Conservation (phyloP, 208 protist species). For the Angomonas deanei region DNA sequence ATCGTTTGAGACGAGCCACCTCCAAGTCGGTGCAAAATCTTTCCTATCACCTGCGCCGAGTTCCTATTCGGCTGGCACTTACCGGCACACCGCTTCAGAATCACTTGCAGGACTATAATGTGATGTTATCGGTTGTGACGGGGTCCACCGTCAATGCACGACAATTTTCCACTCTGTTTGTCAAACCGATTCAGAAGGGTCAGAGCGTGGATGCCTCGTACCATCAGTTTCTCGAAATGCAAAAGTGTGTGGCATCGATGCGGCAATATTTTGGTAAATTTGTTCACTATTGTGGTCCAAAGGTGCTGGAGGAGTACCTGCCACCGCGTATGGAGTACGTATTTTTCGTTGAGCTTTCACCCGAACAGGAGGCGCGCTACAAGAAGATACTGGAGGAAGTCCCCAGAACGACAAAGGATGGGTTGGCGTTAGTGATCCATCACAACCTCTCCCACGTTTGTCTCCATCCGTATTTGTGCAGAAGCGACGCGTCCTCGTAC, state of each 20-base stretch:
- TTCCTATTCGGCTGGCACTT: conserved; percentile 78
- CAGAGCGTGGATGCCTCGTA: conserved; percentile 66
- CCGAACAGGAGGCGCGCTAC: conserved; percentile 68
- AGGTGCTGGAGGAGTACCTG: conserved; percentile 61
- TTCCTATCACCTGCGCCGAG: conserved; percentile 28
- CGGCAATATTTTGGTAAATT: conserved; percentile 55
- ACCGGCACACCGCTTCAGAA: conserved; percentile 90
- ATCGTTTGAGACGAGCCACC: conserved; percentile 47
- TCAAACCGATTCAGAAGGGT: conserved; percentile 51
- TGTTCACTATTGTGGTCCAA: conserved; percentile 70
- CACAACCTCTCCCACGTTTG: conserved; percentile 72
- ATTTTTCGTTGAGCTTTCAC: conserved; percentile 59
- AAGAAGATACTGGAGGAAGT: conserved; percentile 27
- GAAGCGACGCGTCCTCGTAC: too few species aligned
- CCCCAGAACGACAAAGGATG: not conserved
- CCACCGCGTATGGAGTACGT: conserved; percentile 62
- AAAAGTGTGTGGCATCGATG: conserved; percentile 62
- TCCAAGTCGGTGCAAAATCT: conserved; percentile 50
- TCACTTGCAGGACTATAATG: conserved; percentile 86
- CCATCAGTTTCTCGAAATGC: conserved; percentile 72
- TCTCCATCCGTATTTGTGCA: conserved; percentile 40
- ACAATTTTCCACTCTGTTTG: conserved; percentile 60
- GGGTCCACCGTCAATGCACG: conserved; percentile 36
- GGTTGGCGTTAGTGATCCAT: conserved; percentile 34
- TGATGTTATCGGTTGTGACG: conserved; percentile 81